Evolutionary conservation across 2,329 filamentous ascomycete genomes (phyloP), one percentile per base, ranked within the genome.

Genomic region (Laburnicola sp.): DNA sequence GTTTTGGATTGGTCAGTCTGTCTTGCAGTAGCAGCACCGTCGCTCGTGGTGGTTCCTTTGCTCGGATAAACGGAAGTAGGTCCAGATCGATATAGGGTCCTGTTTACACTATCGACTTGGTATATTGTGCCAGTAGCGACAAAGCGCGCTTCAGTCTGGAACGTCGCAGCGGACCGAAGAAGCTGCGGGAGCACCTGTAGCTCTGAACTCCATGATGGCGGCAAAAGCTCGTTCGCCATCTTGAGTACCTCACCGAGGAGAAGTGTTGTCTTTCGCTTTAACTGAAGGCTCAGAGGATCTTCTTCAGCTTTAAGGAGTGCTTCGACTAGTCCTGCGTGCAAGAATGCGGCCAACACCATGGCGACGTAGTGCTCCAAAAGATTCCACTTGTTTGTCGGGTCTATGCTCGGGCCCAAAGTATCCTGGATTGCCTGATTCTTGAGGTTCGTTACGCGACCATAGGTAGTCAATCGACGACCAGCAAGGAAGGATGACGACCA

Each of bases 401-500:
- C 82, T 6, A 86, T 80, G 48, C 90, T 88, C 36, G 89, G 84
- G 21, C 81, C 77, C 30, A 67, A 66, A 16, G 74, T 68, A 31
- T 83, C 81, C 32, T 81, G 74, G 50, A 79, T 78, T 6, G 77
- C 69, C 22, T 81, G 77, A 28, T 86, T 80, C 59, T 89, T 91
- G 45, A 97, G 76, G 54, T 91, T 94, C 6, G 91, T 86, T 32
- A 97, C 92, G 63, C 95, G 84, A n/a, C 92, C 93, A 70, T 99
- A 99, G 0, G 94, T 99, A 0, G 95, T 99, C 40, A 99, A 78
- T 53, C 95, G 82, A 58, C 94, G 84, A 6, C 94, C 95, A 31
- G 95, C 94, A 40, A 99, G 82, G 70, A 96, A 99, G 0, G 93
- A 95, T 0, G 91, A 92, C 6, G 94, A 95, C 94, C 94, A 99